phyloP scores from a whole-genome alignment of 805 yeast genomes.

The Yarrowia sp. region DNA sequence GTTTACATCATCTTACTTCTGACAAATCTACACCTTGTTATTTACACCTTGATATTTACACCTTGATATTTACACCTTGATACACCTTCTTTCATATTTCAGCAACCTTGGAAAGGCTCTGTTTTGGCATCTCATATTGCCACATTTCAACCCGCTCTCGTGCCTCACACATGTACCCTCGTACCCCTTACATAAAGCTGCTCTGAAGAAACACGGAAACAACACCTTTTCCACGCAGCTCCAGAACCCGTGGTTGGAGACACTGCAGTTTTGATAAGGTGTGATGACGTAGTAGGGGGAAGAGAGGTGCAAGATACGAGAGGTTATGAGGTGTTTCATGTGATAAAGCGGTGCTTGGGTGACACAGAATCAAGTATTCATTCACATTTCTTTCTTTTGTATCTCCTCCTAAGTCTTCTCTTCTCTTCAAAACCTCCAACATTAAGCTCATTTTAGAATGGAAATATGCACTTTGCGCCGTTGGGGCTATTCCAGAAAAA shows the following conservation, averaged over 20 bases:
- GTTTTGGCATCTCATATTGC: too few species aligned
- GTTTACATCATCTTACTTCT: too few species aligned
- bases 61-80: too few species aligned
- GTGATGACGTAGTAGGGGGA: slow-evolving; percentile 12
- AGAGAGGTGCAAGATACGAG: neutral
- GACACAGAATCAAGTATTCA: too few species aligned
- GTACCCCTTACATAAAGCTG: slow-evolving; percentile 22
- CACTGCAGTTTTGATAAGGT: slow-evolving; percentile 7
- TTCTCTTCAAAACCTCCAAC: neutral
- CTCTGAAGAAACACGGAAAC: neutral
- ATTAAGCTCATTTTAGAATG: neutral
- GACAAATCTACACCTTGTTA: too few species aligned
- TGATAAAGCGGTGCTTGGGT: neutral
- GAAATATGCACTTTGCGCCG: slow-evolving; percentile 7
- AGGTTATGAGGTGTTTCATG: neutral
- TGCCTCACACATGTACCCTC: too few species aligned
- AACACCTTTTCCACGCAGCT: too few species aligned
- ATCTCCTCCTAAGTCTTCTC: too few species aligned
- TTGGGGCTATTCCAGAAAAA: slow-evolving; percentile 5
- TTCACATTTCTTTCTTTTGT: neutral
- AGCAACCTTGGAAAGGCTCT: too few species aligned
- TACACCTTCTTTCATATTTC: too few species aligned
- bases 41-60: too few species aligned
- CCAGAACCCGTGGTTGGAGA: slow-evolving; percentile 3
- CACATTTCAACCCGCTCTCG: too few species aligned